phyloP scores from a whole-genome alignment of 768 basidiomycete species.

The Suillus spraguei region DNA sequence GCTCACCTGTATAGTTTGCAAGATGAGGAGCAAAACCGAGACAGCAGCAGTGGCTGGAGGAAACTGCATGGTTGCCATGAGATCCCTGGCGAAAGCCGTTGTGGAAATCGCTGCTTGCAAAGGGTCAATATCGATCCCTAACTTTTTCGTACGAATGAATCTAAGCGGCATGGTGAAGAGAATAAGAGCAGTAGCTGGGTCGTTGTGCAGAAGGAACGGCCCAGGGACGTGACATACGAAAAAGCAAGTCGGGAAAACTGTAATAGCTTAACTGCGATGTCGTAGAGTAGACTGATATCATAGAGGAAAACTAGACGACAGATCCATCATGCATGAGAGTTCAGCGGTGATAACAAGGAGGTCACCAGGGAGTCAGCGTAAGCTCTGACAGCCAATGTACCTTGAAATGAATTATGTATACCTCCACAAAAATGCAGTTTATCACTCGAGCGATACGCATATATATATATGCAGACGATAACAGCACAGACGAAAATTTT shows the following conservation, averaged over 20 bases:
- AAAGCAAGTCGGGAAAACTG: neutral
- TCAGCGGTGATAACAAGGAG: constrained; percentile 2
- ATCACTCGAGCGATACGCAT: neutral
- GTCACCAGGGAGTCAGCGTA: neutral
- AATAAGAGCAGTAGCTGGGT: neutral
- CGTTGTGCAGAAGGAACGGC: neutral
- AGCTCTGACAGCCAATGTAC: neutral
- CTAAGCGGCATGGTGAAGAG: constrained; percentile 32
- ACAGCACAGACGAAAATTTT: neutral
- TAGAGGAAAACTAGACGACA: neutral
- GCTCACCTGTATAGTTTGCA: constrained; percentile 48
- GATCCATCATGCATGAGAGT: neutral
- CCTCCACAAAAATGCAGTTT: neutral
- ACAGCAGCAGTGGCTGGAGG: constrained; percentile 46
- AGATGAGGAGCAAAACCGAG: constrained; percentile 42
- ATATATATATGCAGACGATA: neutral
- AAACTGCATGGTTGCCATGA: constrained; percentile 39
- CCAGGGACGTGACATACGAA: neutral
- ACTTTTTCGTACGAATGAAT: constrained; percentile 29
- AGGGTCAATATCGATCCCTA: constrained; percentile 27
- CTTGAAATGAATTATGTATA: neutral
- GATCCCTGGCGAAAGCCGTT: constrained; percentile 31
- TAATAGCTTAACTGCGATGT: neutral
- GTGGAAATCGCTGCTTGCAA: constrained; percentile 35
- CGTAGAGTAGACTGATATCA: neutral